Evolutionary conservation across 202 grass and related monocot genomes (phyloP), one percentile per base, ranked within the genome.

Genomic region (Tripidium arundinaceum): DNA sequence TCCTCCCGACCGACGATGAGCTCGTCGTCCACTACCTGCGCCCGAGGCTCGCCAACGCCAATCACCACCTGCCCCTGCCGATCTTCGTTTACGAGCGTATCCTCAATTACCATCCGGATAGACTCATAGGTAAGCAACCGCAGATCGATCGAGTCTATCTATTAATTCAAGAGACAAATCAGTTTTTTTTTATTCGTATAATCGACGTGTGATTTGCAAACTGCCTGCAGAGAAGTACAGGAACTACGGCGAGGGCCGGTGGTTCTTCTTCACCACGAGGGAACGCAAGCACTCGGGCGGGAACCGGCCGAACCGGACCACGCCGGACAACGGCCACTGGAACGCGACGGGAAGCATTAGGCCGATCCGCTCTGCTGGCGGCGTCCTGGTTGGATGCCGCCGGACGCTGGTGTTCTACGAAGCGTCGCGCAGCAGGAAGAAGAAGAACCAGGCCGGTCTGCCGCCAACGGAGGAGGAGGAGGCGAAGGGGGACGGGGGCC

Each of bases 381-480:
- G 14, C 31, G 19, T 2, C 38, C 0, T 45, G 65, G 85, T 83
- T 1, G 85, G 79, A 2, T 68, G 55, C n/a, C 2, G 36, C 14
- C 6, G 73, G 74, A 66, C 74, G 27, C 66, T 78, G 6, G 79
- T 87, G 19, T 87, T 83, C 79, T 87, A 87, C 37, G 38, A 55
- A 13, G 57, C 73, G 1, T 16, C 76, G 7, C 76, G n/a, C 52
- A 24, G 62, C 7, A 38, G 18, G 29, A 52, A 38, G 62, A 79
- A 40, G 37, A 79, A 40, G 10, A 39, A 16, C 74, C 40, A 62
- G 18, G 18, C 2, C 2, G 75, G 0, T 16, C 36, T 25, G 57
- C 37, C 8, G 38, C 9, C 62, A 8, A 2, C 2, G 2, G n/a
- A 0, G 24, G 12, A 37, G 4, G 49, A 28, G 31, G 14, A n/a